Evolutionary conservation across 192 early-diverging fungal genomes (phyloP).

Genomic region (Gamsiella multidivaricata): DNA sequence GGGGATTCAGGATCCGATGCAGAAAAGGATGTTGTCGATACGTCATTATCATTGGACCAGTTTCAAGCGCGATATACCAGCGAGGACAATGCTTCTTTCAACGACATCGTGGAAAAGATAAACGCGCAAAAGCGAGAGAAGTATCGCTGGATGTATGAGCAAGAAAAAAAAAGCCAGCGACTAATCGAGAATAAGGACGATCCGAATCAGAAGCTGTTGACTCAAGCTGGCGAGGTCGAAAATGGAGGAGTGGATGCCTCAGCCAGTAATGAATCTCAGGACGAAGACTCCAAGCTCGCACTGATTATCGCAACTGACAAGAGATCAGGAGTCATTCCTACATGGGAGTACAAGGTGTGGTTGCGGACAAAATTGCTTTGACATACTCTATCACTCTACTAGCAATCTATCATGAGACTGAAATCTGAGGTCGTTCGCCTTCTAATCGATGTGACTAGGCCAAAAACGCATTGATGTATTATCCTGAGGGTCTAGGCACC

Average conservation of each 20-base stretch:
- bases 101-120: slow-evolving; percentile 67
- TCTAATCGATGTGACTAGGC: slow-evolving; percentile 36
- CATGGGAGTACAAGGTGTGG: slow-evolving; percentile 72
- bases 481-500: slow-evolving; percentile 64
- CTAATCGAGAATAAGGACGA: slow-evolving; percentile 29
- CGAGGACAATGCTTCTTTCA: slow-evolving; percentile 88
- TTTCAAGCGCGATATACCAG: slow-evolving; percentile 81
- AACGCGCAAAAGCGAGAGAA: slow-evolving; percentile 68
- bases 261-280: background rate
- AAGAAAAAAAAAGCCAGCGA: slow-evolving; percentile 60
- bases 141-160: slow-evolving; percentile 75
- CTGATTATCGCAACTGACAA: slow-evolving; percentile 26
- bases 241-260: background rate
- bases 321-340: slow-evolving; percentile 40
- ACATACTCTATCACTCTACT: background rate
- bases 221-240: slow-evolving; percentile 24
- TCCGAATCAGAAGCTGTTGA: slow-evolving; percentile 26
- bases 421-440: background rate
- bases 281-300: slow-evolving; percentile 21
- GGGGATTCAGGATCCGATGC: background rate
- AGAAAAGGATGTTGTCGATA: slow-evolving; percentile 53
- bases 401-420: too few species aligned
- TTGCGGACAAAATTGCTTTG: background rate
- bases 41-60: slow-evolving; percentile 69
- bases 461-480: slow-evolving; percentile 82